Conservation (phyloP, 345 rosid genomes). For the Boechera stricta region DNA sequence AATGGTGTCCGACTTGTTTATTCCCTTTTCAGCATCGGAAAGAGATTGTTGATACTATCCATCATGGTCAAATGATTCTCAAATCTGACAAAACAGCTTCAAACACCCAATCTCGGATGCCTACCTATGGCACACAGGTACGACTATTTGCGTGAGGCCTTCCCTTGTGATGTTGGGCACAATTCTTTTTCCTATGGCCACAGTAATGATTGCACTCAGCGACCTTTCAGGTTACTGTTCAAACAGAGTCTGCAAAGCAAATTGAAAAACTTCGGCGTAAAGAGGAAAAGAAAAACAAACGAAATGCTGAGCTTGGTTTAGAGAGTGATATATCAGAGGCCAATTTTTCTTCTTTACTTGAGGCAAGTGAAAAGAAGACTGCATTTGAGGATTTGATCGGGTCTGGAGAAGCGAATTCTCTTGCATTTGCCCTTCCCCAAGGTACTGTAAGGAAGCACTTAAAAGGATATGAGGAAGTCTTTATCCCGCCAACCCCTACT, state of each 20-base stretch:
- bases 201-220: conserved; percentile 27
- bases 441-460: conserved; percentile 84
- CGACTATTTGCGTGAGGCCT: conserved; percentile 25
- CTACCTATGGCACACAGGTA: conserved; percentile 98
- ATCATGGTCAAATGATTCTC: conserved; percentile 67
- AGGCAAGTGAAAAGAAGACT: conserved; percentile 83
- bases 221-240: conserved; percentile 82
- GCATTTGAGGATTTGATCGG: conserved; percentile 74
- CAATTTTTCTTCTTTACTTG: conserved; percentile 87
- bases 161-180: conserved; percentile 9
- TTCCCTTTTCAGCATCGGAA: conserved; percentile 74
- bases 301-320: conserved; percentile 69
- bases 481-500: conserved; percentile 87
- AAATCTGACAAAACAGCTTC: conserved; percentile 76
- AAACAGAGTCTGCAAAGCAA: conserved; percentile 84
- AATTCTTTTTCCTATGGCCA: conserved; percentile 19
- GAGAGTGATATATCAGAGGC: conserved; percentile 67
- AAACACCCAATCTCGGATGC: conserved; percentile 78
- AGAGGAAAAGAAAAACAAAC: conserved; percentile 88
- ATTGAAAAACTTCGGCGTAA: conserved; percentile 96
- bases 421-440: conserved; percentile 83
- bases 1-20: conserved; percentile 29
- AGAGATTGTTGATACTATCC: conserved; percentile 91
- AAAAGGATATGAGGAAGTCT: conserved; percentile 94
- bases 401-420: conserved; percentile 63